Evolutionary conservation across 768 basidiomycete genomes (phyloP).

Genomic region (Termitomyces sp.): DNA sequence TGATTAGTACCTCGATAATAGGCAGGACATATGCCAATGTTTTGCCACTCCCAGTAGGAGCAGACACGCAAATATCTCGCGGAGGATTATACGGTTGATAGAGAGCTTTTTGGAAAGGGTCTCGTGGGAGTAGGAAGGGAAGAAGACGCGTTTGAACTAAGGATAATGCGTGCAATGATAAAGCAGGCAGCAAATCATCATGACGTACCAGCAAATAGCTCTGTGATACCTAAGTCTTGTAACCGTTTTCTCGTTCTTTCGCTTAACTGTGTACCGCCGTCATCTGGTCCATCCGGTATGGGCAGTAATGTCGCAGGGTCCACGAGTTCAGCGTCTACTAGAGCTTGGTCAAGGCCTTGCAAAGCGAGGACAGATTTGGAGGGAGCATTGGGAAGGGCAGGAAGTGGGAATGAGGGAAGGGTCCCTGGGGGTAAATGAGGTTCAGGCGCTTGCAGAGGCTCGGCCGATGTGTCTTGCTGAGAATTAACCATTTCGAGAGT

Average conservation of each 20-base stretch:
- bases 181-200: neutral
- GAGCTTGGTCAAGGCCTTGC: slow-evolving; percentile 73
- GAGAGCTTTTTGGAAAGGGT: slow-evolving; percentile 35
- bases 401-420: slow-evolving; percentile 68
- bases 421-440: slow-evolving; percentile 21
- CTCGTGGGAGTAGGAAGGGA: slow-evolving; percentile 65
- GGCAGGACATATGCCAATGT: slow-evolving; percentile 95
- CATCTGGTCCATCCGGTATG: slow-evolving; percentile 37
- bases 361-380: slow-evolving; percentile 65
- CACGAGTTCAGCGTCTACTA: slow-evolving; percentile 66
- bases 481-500: too few species aligned
- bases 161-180: neutral
- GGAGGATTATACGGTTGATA: slow-evolving; percentile 65
- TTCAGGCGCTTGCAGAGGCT: slow-evolving; percentile 17
- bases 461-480: slow-evolving; percentile 7
- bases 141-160: slow-evolving; percentile 87
- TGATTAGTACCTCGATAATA: slow-evolving; percentile 69
- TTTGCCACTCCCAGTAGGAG: slow-evolving; percentile 97
- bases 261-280: slow-evolving; percentile 46
- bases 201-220: slow-evolving; percentile 80
- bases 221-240: slow-evolving; percentile 71
- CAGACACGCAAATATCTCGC: slow-evolving; percentile 87
- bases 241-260: slow-evolving; percentile 58
- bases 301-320: slow-evolving; percentile 43
- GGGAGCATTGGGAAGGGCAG: slow-evolving; percentile 61